Evolutionary conservation across 2,329 filamentous ascomycete genomes (phyloP), one percentile per base, ranked within the genome.

Genomic region (Cladophialophora immunda): DNA sequence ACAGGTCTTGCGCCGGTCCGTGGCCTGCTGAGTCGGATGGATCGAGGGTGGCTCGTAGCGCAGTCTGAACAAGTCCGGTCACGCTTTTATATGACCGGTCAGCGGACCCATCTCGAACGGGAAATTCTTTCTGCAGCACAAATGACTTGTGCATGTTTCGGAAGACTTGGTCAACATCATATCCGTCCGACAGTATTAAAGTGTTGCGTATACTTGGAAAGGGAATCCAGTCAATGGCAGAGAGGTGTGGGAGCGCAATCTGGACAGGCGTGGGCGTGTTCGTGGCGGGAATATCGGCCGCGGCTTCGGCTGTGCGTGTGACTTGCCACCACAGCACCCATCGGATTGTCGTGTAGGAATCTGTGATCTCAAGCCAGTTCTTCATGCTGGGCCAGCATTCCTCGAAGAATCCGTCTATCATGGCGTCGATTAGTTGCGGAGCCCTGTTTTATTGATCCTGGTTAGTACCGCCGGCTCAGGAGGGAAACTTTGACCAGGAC

Each of bases 261-360:
- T 53, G 50, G 22, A 53, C 50, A 19, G 50, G 22, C 50, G 50
- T 53, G 22, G 50, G 50, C 4, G 50, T 53, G 17, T 53, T 53
- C 22, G 50, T 53, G 11, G 22, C 50, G 22, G 50, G 50, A 53
- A 53, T 27, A 53, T 53, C 50, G 22, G 15, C 50, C 11, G 19
- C 2, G 6, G 50, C 50, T 53, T 53, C 50, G 50, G 50, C 22
- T 5, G 50, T 53, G 5, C 29, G 50, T 53, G 50, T 27, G 5
- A 53, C 29, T 53, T 53, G 50, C 50, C 50, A 53, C 50, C 50
- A 53, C 29, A 53, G 29, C 29, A 53, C 50, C 50, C 50, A 53
- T 27, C 50, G 50, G 50, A 53, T 27, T 6, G 50, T 53, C 11
- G 50, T 53, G 50, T 53, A 53, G 50, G 50, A 53, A n/a, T 53